Evolutionary conservation across 108 stramenopile genomes (phyloP), one percentile per base, ranked within the genome.

Genomic region (Nitzschia putrida): DNA sequence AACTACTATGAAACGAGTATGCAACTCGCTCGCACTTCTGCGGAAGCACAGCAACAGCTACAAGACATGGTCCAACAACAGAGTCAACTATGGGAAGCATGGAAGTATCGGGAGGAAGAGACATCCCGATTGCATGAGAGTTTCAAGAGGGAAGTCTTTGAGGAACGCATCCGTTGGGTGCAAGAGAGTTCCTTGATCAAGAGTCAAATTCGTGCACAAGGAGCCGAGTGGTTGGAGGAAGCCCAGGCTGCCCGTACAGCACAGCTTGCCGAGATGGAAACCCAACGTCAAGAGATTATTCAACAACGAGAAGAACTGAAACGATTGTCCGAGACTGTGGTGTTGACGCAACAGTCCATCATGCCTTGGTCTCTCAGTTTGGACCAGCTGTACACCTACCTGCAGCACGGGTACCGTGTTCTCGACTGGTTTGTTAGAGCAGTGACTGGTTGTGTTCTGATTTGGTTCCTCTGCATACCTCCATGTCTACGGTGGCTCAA

Each of bases 1-100:
- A 29, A 66, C 12, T 74, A 66, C 38, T 52, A 71, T 42, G 21
- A 71, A 59, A 57, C 71, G 12, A 69, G 68, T 55, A 8, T 58
- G 11, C 49, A 69, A 16, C 41, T 76, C 45, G 76, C 41, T 29
- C 22, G 64, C 57, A 58, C 60, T 14, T 64, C 76, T 3, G 59
- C 42, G 22, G 18, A 54, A 7, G 66, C 66, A 7, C 59, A 68
- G 43, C 21, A 26, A 7, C 65, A 66, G 25, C 16, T 74, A 8
- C 41, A 68, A 34, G 11, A 57, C 13, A 58, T 68, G 58, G 22
- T 74, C 0, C 25, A 74, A 45, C 66, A 68, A 41, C 66, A 68
- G 37, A 66, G 68, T 12, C 7, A 47, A 23, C 22, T 61, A 8
- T 53, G 40, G 37, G 39, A 61, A 8, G 8, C 26, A 42, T 74